phyloP scores from a whole-genome alignment of 805 yeast species.

The Candida peoriensis region DNA sequence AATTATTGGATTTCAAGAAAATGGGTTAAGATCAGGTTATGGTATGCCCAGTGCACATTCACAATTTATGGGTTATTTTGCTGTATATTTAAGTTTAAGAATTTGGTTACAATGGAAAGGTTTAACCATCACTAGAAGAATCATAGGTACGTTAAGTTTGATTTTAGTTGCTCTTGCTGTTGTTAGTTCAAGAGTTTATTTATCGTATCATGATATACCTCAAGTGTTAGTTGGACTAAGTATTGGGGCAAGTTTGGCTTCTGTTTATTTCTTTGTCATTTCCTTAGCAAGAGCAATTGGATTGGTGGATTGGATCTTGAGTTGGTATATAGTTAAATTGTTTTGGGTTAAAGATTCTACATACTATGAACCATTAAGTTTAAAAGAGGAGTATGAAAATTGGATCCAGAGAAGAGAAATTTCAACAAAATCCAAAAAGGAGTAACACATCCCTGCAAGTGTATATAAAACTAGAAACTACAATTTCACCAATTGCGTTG shows the following conservation, averaged over 20 bases:
- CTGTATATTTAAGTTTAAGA: constrained; percentile 48
- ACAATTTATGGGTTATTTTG: constrained; percentile 88
- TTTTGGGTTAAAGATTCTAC: constrained; percentile 60
- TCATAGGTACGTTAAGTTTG: constrained; percentile 27
- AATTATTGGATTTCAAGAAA: constrained; percentile 31
- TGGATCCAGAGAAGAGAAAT: constrained; percentile 26
- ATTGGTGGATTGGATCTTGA: constrained; percentile 56
- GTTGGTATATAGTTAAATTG: constrained; percentile 46
- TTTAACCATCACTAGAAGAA: constrained; percentile 26
- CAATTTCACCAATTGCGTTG: too few relatives aligned
- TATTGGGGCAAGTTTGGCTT: constrained; percentile 59
- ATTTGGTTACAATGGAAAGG: constrained; percentile 38
- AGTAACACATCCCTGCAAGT: too few relatives aligned
- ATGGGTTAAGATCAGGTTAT: constrained; percentile 52
- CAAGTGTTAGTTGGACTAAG: constrained; percentile 74
- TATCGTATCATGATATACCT: constrained; percentile 65
- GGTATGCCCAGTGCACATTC: constrained; percentile 99
- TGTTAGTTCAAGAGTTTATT: constrained; percentile 66
- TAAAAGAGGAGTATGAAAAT: constrained; percentile 39
- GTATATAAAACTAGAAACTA: background rate
- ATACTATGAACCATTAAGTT: constrained; percentile 40
- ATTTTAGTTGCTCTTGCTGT: constrained; percentile 35
- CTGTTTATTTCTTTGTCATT: constrained; percentile 48
- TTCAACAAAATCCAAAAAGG: constrained; percentile 3
- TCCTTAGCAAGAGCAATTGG: constrained; percentile 62